These are phyloP conservation scores for Gracilaria domingensis DNA, from an alignment of 23 red algal species.

Conservation along the genomic window DNA sequence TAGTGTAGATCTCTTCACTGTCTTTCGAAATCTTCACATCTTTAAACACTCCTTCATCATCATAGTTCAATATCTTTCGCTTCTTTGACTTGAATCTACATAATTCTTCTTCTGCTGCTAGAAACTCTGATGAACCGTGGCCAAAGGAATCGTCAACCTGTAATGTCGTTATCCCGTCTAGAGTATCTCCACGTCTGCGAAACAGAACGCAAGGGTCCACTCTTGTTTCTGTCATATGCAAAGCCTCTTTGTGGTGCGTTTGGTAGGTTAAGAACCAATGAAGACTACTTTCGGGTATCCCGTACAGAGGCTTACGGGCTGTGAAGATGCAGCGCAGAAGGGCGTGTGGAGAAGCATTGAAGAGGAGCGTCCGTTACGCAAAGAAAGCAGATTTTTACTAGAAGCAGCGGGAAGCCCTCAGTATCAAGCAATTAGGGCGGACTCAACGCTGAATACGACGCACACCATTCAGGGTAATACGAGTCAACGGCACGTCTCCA, in stretches of 20 bases:
- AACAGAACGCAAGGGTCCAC: not conserved
- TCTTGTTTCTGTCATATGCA: not conserved
- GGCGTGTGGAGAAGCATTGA: no score
- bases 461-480: no score
- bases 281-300: conserved; percentile 12
- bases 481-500: no score
- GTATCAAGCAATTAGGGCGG: no score
- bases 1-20: not conserved
- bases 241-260: conserved; percentile 13
- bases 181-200: not conserved
- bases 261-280: conserved; percentile 30
- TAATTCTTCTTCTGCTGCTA: not conserved
- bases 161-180: not conserved
- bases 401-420: no score
- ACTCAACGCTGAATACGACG: no score
- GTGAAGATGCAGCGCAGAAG: no score
- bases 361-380: no score
- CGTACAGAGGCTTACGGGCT: conserved; percentile 16
- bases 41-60: not conserved
- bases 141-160: conserved; percentile 16
- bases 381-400: no score
- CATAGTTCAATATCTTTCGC: not conserved
- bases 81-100: conserved; percentile 5
- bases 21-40: not conserved
- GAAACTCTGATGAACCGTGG: not conserved